phyloP scores from a whole-genome alignment of 768 basidiomycete species.

The Termitomyces sp. region DNA sequence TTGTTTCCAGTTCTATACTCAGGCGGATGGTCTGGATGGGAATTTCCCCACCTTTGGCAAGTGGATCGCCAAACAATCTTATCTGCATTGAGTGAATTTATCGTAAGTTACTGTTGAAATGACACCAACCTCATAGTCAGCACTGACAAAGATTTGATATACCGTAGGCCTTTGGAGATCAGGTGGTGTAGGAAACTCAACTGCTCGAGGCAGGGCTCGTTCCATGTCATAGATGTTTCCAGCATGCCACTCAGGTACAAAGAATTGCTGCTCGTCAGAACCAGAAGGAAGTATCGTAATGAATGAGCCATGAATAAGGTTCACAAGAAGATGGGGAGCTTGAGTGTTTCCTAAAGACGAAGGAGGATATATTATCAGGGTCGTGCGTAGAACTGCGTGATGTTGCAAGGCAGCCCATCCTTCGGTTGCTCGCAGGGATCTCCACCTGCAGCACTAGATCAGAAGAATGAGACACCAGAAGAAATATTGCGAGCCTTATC shows the following conservation, averaged over 20 bases:
- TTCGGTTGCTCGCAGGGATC: slow-evolving; percentile 63
- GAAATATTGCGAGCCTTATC: slow-evolving; percentile 37
- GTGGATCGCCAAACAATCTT: slow-evolving; percentile 77
- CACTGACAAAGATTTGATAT: slow-evolving; percentile 72
- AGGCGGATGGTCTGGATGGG: slow-evolving; percentile 58
- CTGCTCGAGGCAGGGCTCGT: slow-evolving; percentile 39
- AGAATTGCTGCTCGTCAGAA: slow-evolving; percentile 9
- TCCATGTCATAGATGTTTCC: slow-evolving; percentile 82
- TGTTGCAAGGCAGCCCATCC: slow-evolving; percentile 89
- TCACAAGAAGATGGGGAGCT: slow-evolving; percentile 46
- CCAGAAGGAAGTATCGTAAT: slow-evolving; percentile 57
- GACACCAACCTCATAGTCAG: slow-evolving; percentile 67
- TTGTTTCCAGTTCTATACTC: slow-evolving; percentile 34
- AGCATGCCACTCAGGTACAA: slow-evolving; percentile 58
- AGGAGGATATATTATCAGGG: slow-evolving; percentile 52
- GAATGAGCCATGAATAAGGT: slow-evolving; percentile 69
- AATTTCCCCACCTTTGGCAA: slow-evolving; percentile 25
- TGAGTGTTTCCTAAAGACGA: slow-evolving; percentile 1
- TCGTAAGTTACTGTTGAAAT: background rate
- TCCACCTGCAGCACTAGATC: slow-evolving; percentile 47
- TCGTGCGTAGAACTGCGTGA: slow-evolving; percentile 62
- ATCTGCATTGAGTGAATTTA: slow-evolving; percentile 39
- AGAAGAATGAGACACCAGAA: background rate
- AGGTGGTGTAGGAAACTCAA: slow-evolving; percentile 44
- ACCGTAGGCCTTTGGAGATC: slow-evolving; percentile 34